These are phyloP conservation scores for Sphaerosporella brunnea DNA, from an alignment of 495 filamentous ascomycete species.

Conservation along the genomic window DNA sequence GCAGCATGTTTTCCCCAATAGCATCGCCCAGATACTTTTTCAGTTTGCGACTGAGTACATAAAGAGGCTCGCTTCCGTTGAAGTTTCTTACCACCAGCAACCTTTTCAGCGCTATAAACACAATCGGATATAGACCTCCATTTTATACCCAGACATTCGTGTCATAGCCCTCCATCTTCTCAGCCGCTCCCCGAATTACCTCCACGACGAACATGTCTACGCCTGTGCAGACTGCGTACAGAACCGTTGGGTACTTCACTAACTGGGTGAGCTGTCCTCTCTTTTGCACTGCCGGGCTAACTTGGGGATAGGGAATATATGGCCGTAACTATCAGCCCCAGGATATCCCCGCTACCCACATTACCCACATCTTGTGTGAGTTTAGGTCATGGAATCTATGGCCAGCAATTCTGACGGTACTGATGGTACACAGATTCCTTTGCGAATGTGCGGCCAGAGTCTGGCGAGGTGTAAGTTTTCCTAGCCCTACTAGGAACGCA, in stretches of 20 bases:
- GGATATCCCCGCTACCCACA: slow-evolving; percentile 66
- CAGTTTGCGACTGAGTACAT: too few species aligned
- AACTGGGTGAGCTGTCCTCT: slow-evolving; percentile 42
- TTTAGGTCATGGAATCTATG: not conserved
- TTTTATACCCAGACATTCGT: too few species aligned
- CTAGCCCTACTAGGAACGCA: not conserved
- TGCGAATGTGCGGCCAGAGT: slow-evolving; percentile 58
- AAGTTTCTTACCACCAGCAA: too few species aligned
- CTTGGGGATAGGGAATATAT: slow-evolving; percentile 53
- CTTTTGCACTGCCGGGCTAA: slow-evolving; percentile 1
- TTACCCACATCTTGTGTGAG: slow-evolving; percentile 70
- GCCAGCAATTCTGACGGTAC: not conserved
- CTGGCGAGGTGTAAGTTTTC: slow-evolving; percentile 52
- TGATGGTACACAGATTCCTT: slow-evolving; percentile 41
- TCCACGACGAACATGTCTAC: too few species aligned
- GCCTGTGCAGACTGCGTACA: too few species aligned
- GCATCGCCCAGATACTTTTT: too few species aligned
- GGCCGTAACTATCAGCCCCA: slow-evolving; percentile 69
- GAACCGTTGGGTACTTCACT: slow-evolving; percentile 62
- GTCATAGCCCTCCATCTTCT: not conserved
- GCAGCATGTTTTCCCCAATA: too few species aligned
- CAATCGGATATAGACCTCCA: too few species aligned
- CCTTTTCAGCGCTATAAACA: too few species aligned
- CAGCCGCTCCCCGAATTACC: not conserved
- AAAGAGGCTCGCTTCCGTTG: too few species aligned